These are phyloP conservation scores for Triadica sebifera DNA, from an alignment of 345 rosid species.

Conservation along the genomic window DNA sequence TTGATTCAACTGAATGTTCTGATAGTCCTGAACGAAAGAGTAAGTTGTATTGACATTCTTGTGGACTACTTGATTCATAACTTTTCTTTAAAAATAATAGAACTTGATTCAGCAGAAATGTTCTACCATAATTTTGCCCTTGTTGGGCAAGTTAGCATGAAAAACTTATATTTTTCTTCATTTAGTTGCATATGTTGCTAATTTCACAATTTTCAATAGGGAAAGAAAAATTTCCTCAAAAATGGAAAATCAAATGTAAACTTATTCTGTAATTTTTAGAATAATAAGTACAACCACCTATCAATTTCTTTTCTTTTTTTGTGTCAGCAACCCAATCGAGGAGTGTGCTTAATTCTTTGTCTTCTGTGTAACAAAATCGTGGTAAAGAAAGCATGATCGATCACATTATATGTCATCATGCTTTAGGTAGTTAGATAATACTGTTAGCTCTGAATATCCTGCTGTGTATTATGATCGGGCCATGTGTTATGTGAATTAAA, in stretches of 20 bases:
- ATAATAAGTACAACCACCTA: not conserved
- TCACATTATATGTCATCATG: not conserved
- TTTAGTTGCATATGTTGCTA: not conserved
- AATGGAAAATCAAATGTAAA: not conserved
- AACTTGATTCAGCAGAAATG: not conserved
- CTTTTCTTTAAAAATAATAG: not conserved
- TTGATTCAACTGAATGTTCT: constrained; percentile 79
- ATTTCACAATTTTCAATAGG: not conserved
- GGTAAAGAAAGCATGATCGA: not conserved
- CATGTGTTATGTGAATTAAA: not conserved
- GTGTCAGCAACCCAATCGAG: not conserved
- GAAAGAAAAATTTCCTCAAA: not conserved
- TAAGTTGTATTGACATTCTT: constrained; percentile 38
- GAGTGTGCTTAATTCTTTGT: not conserved
- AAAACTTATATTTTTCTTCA: not conserved
- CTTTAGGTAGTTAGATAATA: not conserved
- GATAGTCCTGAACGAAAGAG: constrained; percentile 71
- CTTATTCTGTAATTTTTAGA: not conserved
- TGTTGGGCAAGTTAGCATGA: not conserved
- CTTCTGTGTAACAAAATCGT: not conserved
- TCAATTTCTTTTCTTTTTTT: not conserved
- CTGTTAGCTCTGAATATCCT: not conserved
- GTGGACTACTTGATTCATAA: not conserved
- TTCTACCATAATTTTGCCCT: not conserved
- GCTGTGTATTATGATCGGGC: not conserved